Base-by-base conservation (phyloP, 768 basidiomycete genomes). In the Pholiota microspora region DNA sequence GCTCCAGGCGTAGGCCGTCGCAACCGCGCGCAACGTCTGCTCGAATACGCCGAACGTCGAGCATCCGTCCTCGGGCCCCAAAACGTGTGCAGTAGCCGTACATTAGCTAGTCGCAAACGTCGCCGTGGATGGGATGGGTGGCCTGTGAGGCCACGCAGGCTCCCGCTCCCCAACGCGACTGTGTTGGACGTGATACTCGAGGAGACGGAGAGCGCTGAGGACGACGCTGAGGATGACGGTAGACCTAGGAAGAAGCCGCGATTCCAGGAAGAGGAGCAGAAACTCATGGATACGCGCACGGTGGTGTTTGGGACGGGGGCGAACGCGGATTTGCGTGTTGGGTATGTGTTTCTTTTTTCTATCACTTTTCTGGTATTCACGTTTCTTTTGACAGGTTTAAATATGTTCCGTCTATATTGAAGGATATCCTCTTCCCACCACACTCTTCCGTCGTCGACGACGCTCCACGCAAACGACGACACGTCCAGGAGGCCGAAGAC, bases 41-140 rank as follows among this genome's bases (percentile, higher is more conserved):
- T 74, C 5, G 89, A 91, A 65, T 90, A 89, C 56, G 75, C 78
- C 0, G 79, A 83, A 51, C 80, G 87, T 13, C 76, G 88, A 1
- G 69, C 71, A 13, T 57, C 63, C n/a, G 76, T 81, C 18, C 67
- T 86, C n/a, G 73, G 70, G 3, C 59, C 66, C 18, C 59, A 71
- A 40, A 45, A 64, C 2, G 45, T 61, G 28, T 45, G 62, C 13
- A 40, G 64, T 10, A 57, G 67, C 7, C 71, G 74, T 10, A 31
- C 45, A 15, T 57, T 77, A 32, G 73, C 69, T 2, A 73, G 77
- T 0, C 71, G 77, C 5, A 81, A 79, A 58, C 72, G 78, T 7
- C 67, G 75, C 15, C 67, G 77, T 44, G 69, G 67, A 8, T 71
- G 71, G 61, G 70, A 71, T 45, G 66, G 67, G 60, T 67, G 69